phyloP scores from a whole-genome alignment of 2,329 filamentous ascomycete genomes.

The Claviceps humidiphila region DNA sequence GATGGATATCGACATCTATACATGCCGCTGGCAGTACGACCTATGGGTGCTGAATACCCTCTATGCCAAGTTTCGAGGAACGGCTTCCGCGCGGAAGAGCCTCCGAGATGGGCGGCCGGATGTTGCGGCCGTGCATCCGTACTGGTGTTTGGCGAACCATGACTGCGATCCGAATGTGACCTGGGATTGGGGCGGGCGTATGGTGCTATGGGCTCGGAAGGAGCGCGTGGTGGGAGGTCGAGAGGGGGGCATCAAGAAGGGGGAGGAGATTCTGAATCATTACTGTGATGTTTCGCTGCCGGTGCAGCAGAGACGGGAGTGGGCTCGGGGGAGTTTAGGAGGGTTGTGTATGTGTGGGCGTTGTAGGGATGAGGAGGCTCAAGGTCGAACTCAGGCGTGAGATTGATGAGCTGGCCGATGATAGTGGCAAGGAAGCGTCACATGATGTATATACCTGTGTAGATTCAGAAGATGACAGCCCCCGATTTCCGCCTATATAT shows the following conservation, averaged over 20 bases:
- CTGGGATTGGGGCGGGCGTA: constrained; percentile 82
- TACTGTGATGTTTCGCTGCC: constrained; percentile 78
- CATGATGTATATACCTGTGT: too few relatives aligned
- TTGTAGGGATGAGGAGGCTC: constrained; percentile 57
- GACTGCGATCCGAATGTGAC: constrained; percentile 88
- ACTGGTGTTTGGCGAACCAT: constrained; percentile 95
- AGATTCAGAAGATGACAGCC: too few relatives aligned
- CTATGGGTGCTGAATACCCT: constrained; percentile 83
- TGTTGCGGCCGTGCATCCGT: constrained; percentile 81
- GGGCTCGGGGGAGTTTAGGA: constrained; percentile 77
- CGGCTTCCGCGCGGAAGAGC: constrained; percentile 73
- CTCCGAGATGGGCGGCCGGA: constrained; percentile 71
- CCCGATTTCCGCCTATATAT: too few relatives aligned
- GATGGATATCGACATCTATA: constrained; percentile 71
- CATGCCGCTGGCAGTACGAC: constrained; percentile 44
- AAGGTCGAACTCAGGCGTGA: neutral
- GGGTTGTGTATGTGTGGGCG: constrained; percentile 78
- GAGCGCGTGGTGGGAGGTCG: constrained; percentile 37
- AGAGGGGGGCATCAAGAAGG: constrained; percentile 53
- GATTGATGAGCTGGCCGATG: too few relatives aligned
- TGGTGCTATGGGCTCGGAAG: constrained; percentile 54
- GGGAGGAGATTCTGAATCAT: constrained; percentile 82
- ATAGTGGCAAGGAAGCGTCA: too few relatives aligned
- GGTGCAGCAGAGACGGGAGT: constrained; percentile 73
- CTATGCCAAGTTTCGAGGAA: constrained; percentile 85